phyloP scores from a whole-genome alignment of 2,329 filamentous ascomycete species.

The Samsoniella hepiali region DNA sequence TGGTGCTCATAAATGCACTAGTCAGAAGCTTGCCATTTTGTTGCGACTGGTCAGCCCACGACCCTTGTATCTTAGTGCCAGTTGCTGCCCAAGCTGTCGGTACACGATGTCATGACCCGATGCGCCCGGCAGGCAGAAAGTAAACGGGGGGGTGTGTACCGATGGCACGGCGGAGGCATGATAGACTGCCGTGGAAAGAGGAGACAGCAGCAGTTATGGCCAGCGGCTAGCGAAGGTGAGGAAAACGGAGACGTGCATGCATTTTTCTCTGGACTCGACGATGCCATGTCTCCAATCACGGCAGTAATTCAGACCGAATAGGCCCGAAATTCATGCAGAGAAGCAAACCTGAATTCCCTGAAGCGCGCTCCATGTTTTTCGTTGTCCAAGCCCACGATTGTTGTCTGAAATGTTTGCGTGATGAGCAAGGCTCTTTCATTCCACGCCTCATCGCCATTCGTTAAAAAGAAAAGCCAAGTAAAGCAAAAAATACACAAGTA shows the following conservation, averaged over 20 bases:
- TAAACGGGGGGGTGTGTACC: neutral
- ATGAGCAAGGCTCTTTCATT: no score
- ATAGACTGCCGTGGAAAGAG: neutral
- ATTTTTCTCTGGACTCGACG: neutral
- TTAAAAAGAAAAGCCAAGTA: no score
- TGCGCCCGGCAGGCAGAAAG: neutral
- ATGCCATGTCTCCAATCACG: neutral
- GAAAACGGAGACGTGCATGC: neutral
- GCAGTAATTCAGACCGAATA: neutral
- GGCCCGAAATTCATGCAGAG: no score
- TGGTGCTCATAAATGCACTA: neutral
- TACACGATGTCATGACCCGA: neutral
- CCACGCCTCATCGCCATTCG: no score
- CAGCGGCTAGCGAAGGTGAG: neutral
- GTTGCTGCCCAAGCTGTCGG: slow-evolving; percentile 17
- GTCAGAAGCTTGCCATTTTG: neutral
- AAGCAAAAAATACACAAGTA: no score
- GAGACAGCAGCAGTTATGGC: neutral
- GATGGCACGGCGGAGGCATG: neutral
- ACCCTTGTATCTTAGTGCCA: neutral
- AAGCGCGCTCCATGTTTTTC: no score
- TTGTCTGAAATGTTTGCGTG: no score
- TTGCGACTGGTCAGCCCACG: slow-evolving; percentile 3
- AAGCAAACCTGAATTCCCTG: no score
- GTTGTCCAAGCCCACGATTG: no score